phyloP scores from a whole-genome alignment of 23 red algal genomes.

The Gracilaria vermiculophylla region DNA sequence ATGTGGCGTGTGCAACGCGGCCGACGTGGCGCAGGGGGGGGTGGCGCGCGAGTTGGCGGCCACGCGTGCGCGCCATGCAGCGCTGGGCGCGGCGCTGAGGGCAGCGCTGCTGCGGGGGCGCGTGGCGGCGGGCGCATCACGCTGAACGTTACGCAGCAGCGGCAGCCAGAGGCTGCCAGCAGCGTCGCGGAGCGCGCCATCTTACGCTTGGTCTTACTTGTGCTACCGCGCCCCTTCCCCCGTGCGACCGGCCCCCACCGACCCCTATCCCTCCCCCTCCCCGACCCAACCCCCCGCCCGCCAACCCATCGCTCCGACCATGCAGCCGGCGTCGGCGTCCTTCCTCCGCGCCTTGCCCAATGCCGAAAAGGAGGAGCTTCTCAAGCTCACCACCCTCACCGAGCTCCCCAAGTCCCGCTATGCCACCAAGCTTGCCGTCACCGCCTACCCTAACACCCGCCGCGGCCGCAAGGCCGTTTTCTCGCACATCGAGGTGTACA shows the following conservation, averaged over 20 bases:
- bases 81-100: neutral
- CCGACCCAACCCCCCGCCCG: neutral
- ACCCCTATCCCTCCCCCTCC: neutral
- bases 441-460: conserved; percentile 52
- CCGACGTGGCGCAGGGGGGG: neutral
- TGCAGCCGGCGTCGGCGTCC: conserved; percentile 35
- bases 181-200: too few relatives aligned
- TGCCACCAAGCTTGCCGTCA: conserved; percentile 80
- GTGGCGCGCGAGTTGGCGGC: neutral
- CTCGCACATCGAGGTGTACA: conserved; percentile 87
- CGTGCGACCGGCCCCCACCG: neutral
- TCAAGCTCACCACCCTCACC: conserved; percentile 62
- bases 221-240: neutral
- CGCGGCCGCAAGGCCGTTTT: conserved; percentile 62
- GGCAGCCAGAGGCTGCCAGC: neutral
- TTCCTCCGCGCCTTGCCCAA: conserved; percentile 54
- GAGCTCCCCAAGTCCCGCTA: conserved; percentile 77
- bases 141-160: neutral
- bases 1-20: neutral
- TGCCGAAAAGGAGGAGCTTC: conserved; percentile 59
- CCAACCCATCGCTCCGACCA: neutral
- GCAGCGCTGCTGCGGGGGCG: neutral
- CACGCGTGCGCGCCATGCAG: neutral
- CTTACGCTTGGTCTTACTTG: too few relatives aligned
- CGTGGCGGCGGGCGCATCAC: neutral